phyloP scores from a whole-genome alignment of 108 stramenopile genomes.

The Fragilariopsis cylindrus region DNA sequence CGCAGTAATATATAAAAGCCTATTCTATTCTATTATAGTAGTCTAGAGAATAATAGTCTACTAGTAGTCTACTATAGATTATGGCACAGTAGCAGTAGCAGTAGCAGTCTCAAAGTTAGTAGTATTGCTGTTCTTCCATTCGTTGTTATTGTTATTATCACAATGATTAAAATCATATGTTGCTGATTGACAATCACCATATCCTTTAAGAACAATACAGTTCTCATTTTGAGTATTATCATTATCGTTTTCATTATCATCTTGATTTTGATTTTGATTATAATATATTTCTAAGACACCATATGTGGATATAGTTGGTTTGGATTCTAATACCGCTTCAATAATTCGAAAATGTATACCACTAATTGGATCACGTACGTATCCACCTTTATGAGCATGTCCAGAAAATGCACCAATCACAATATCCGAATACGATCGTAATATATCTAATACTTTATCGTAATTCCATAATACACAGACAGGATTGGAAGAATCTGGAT shows the following conservation, averaged over 20 bases:
- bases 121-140: no score
- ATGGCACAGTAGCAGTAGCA: no score
- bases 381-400: constrained; percentile 87
- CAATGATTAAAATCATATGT: constrained; percentile 65
- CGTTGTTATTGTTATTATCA: no score
- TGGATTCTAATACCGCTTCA: constrained; percentile 77
- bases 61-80: no score
- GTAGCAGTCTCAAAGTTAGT: no score
- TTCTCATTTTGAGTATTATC: constrained; percentile 13
- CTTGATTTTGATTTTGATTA: no score
- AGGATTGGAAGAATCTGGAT: constrained; percentile 59
- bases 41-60: no score
- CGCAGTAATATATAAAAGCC: no score
- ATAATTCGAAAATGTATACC: constrained; percentile 86
- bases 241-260: no score
- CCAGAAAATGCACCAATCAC: constrained; percentile 75
- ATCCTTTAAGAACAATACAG: constrained; percentile 58
- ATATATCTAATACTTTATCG: constrained; percentile 51
- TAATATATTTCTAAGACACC: constrained; percentile 68
- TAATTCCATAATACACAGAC: constrained; percentile 86
- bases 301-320: constrained; percentile 60
- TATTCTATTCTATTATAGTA: no score
- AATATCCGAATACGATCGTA: constrained; percentile 59
- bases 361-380: constrained; percentile 61
- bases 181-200: constrained; percentile 73